These are phyloP conservation scores for Astragalus glycyphyllos DNA, from an alignment of 306 rosid genomes.

Conservation along the genomic window DNA sequence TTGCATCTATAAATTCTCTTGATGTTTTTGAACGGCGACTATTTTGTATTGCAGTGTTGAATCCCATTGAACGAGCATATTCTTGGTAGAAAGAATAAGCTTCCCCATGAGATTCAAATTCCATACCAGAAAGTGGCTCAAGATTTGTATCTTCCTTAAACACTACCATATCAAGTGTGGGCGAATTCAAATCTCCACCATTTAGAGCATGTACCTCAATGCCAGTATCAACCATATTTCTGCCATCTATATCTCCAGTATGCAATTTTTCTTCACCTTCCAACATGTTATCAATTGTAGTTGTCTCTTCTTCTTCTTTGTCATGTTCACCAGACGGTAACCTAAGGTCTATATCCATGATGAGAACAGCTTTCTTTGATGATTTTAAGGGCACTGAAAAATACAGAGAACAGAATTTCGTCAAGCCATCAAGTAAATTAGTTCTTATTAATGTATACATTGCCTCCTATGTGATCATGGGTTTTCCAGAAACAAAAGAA, in stretches of 20 bases:
- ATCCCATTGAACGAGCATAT: slow-evolving; percentile 98
- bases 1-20: slow-evolving; percentile 97
- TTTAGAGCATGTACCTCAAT: slow-evolving; percentile 66
- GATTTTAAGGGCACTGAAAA: slow-evolving; percentile 60
- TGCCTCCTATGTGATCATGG: slow-evolving; percentile 18
- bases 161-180: slow-evolving; percentile 65
- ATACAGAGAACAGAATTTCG: slow-evolving; percentile 26
- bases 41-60: slow-evolving; percentile 96
- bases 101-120: slow-evolving; percentile 93
- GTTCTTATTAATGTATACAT: slow-evolving; percentile 5
- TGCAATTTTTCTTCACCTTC: slow-evolving; percentile 81
- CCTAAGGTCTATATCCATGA: slow-evolving; percentile 95
- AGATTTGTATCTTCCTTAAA: slow-evolving; percentile 93
- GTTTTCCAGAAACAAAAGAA: slow-evolving; percentile 22
- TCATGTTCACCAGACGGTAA: slow-evolving; percentile 91
- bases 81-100: slow-evolving; percentile 99
- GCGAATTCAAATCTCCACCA: slow-evolving; percentile 83
- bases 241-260: slow-evolving; percentile 71
- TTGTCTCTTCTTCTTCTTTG: slow-evolving; percentile 81
- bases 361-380: slow-evolving; percentile 45
- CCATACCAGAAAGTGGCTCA: slow-evolving; percentile 99
- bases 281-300: slow-evolving; percentile 73
- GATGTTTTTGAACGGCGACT: slow-evolving; percentile 98
- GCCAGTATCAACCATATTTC: slow-evolving; percentile 64
- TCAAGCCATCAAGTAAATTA: slow-evolving; percentile 30